These are phyloP conservation scores for Gloeophyllum trabeum DNA, from an alignment of 768 basidiomycete species.

Conservation along the genomic window DNA sequence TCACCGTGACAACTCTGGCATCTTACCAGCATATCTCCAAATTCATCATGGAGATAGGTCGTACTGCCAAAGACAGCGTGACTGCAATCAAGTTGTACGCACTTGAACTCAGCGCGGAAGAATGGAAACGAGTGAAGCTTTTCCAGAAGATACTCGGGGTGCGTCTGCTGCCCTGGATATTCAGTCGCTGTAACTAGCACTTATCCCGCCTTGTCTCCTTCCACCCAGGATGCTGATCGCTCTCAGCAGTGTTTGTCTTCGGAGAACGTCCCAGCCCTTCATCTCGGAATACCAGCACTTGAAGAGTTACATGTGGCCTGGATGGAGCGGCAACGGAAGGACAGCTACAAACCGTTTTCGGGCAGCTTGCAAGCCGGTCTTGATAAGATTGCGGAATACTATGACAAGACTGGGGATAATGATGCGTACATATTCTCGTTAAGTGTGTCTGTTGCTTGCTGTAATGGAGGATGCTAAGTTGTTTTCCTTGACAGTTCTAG, in stretches of 20 bases:
- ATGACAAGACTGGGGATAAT: constrained; percentile 18
- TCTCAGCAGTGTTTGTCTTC: constrained; percentile 21
- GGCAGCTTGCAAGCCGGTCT: constrained; percentile 15
- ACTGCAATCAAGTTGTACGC: constrained; percentile 9
- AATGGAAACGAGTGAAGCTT: constrained; percentile 13
- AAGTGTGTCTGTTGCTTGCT: constrained; percentile 12
- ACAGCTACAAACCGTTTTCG: constrained; percentile 12
- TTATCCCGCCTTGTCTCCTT: not conserved
- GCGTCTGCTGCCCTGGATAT: not conserved
- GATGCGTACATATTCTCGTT: constrained; percentile 22
- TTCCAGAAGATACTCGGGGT: constrained; percentile 13
- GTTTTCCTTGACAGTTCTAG: constrained; percentile 8
- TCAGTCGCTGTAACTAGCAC: not conserved
- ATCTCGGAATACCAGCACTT: constrained; percentile 18
- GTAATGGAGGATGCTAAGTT: too few species aligned
- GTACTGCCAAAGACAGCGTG: constrained; percentile 9
- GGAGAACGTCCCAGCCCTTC: constrained; percentile 13
- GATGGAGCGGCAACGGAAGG: constrained; percentile 2
- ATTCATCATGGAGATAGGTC: constrained; percentile 15
- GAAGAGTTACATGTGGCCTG: constrained; percentile 18
- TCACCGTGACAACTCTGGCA: too few species aligned
- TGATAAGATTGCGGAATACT: constrained; percentile 22
- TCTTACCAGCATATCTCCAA: constrained; percentile 8
- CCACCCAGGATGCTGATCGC: constrained; percentile 15
- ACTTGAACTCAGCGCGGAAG: constrained; percentile 8